Base-by-base conservation (phyloP, 2,329 filamentous ascomycete species). In the Sporothrix sp. region DNA sequence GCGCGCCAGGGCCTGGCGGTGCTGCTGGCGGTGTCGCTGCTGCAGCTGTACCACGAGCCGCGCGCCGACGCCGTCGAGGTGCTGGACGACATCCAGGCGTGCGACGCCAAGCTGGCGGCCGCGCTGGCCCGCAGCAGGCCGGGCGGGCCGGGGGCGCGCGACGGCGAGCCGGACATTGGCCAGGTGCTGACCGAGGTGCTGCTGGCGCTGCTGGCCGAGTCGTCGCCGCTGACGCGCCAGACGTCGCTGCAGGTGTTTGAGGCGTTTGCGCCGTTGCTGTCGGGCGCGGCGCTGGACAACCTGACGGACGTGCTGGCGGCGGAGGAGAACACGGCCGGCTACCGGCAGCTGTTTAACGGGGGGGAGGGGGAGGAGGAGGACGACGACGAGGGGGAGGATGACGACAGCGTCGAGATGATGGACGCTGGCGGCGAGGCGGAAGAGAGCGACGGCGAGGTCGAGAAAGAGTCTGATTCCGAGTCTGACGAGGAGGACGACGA, bases 181-280 rank as follows among this genome's bases (percentile, higher is more conserved):
- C 82, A 87, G 60, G 75, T 87, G 23, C 68, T 96, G 8, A 81
- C 96, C 2, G 93, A 97, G 61, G 85, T 97, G 47, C 68, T 98
- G 7, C 72, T 97, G n/a, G 87, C 87, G 48, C 88, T 97, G 68
- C 79, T 94, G 2, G 87, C 89, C 0, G 87, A 88, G 55, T 86
- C 84, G 3, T 95, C 90, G 1, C 80, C 83, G 9, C 72, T 97
- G 47, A 86, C 95, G 71, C 81, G 88, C 27, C 87, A 90, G 59
- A 83, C 94, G 48, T 87, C 88, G 6, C 83, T 91, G 62, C 85
- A 93, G 60, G 89, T 95, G 0, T 97, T 97, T 63, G 78, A 83
- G 21, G 81, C 84, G 1, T 95, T 95, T 63, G 84, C 87, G 3
- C 69, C 78, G 13, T 79, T 87, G 50, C 77, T 97, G 53, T 88